Conservation (phyloP, 352 stramenopile species). For the Phytophthora sansomeana region DNA sequence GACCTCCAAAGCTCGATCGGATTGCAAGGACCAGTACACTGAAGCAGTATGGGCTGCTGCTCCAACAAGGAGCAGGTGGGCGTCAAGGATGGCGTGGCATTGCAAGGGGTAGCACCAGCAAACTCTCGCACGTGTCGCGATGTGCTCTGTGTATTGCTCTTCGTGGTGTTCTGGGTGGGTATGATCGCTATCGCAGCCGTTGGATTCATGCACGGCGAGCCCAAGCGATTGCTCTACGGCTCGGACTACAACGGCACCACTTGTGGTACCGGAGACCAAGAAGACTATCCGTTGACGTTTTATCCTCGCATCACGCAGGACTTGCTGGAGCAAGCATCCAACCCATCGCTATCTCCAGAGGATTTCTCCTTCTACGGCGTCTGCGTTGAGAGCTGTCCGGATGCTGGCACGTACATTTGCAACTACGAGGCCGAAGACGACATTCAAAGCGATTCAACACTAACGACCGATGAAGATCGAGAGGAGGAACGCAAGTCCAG, state of each 20-base stretch:
- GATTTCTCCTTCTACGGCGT: conserved; percentile 78
- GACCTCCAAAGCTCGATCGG: conserved; percentile 8
- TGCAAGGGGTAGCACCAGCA: conserved; percentile 59
- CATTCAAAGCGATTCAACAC: conserved; percentile 48
- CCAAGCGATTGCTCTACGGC: conserved; percentile 75
- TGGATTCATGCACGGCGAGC: conserved; percentile 69
- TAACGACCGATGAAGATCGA: conserved; percentile 49
- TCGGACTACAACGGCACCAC: conserved; percentile 81
- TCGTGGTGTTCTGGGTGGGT: conserved; percentile 78
- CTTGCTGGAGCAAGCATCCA: conserved; percentile 61
- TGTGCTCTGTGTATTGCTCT: conserved; percentile 69
- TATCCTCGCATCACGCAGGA: conserved; percentile 86
- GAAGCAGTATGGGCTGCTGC: conserved; percentile 69
- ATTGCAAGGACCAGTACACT: not conserved
- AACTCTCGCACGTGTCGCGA: conserved; percentile 73
- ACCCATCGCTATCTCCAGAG: conserved; percentile 47
- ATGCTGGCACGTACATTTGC: conserved; percentile 65
- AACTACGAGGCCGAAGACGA: conserved; percentile 75
- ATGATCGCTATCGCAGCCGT: conserved; percentile 69
- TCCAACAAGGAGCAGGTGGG: conserved; percentile 57
- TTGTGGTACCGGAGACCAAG: conserved; percentile 58
- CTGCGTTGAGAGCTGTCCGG: conserved; percentile 68
- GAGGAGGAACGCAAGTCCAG: conserved; percentile 56
- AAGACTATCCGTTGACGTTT: conserved; percentile 54
- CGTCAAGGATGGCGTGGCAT: conserved; percentile 37